Base-by-base conservation (phyloP, 192 early-diverging fungal genomes). In the Gryganskiella cystojenkinii region DNA sequence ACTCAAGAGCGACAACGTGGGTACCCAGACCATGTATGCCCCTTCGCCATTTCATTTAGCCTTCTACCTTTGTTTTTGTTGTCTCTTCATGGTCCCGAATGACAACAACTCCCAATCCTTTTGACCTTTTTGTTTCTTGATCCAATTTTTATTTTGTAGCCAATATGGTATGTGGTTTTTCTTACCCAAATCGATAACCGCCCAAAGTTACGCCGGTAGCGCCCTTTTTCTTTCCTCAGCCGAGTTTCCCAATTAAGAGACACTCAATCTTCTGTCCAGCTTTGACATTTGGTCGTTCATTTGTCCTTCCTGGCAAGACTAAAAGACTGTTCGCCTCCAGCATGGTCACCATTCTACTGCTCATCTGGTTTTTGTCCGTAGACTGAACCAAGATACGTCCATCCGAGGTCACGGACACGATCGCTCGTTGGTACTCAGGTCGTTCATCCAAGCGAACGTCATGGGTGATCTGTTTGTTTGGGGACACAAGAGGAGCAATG, bases 271-370 rank as follows among this genome's bases (percentile, higher is more conserved):
- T 64, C 20, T 67, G 64, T 24, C 89, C 90, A 20, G 71, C 49
- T 17, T 27, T 30, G 19, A 91, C 42, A 19, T 44, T 66, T 4
- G 43, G 25, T 45, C 54, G 31, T 19, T 71, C 58, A 0, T 70
- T 55, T 0, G 81, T 80, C 8, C 82, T 86, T 30, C 71, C 67
- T 2, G 96, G 95, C 42, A 98, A 67, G n/a, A 84, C 76, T 11
- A 96, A 64, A 51, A 98, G 82, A 6, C 90, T 93, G 79, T 96
- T 96, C 19, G 94, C 92, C 15, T 81, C 82, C 9, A 82, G 66
- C 90, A 95, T 89, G 56, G 90, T 95, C 46, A 91, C 65, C 83
- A 95, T 86, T 0, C 94, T 83, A 58, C 90, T 93, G 58, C 90
- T 94, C 79, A 89, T 91, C 82, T 96, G 95, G n/a, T 78, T 78